A percentile compares a stretch with the other conserved stretches of the same genome.
These are phyloP conservation scores for Microthlaspi erraticum DNA, from an alignment of 345 rosid species.

Conservation along the genomic window DNA sequence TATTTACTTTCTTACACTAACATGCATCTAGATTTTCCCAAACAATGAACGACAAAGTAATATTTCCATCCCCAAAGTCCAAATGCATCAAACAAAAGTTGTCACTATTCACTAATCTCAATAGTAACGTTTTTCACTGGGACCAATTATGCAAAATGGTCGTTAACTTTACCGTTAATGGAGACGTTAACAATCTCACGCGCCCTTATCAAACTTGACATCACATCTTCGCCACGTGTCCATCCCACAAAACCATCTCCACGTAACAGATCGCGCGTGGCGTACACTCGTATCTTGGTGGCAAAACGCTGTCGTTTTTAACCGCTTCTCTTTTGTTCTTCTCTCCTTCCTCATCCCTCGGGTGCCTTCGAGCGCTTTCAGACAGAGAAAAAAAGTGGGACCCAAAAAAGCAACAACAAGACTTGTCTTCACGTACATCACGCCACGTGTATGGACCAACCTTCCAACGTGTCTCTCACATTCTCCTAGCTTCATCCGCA, in stretches of 20 bases:
- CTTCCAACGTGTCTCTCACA: conserved; percentile 36
- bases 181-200: conserved; percentile 27
- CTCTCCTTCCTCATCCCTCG: conserved; percentile 28
- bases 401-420: conserved; percentile 23
- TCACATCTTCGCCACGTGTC: not conserved
- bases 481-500: not conserved
- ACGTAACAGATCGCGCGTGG: conserved; percentile 19
- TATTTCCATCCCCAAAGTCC: not conserved
- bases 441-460: conserved; percentile 45
- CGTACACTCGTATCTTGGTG: not conserved
- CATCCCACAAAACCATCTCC: not conserved
- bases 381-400: not conserved
- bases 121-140: not conserved
- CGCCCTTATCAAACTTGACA: conserved; percentile 9
- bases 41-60: not conserved
- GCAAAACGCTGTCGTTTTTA: not conserved
- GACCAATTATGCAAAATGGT: not conserved
- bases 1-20: not conserved
- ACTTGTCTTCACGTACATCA: conserved; percentile 36
- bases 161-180: conserved; percentile 26
- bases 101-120: no score
- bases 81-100: no score
- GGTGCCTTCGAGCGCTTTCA: conserved; percentile 34
- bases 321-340: not conserved
- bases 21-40: conserved; percentile 4